phyloP scores from a whole-genome alignment of 495 filamentous ascomycete species.

The Penicillium verhagenii region DNA sequence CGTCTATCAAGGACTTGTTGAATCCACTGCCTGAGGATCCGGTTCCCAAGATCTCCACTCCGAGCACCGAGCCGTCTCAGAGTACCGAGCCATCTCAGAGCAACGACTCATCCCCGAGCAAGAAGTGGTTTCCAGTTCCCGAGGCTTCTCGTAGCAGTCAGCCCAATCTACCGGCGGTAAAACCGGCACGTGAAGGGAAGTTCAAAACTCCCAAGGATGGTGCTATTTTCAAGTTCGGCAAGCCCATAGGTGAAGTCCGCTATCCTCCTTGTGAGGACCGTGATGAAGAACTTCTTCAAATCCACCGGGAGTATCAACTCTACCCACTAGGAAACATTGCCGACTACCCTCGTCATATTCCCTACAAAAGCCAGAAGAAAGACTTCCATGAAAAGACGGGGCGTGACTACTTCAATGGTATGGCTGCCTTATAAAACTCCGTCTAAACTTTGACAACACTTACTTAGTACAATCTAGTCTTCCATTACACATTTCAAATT shows the following conservation, averaged over 20 bases:
- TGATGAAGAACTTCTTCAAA: constrained; percentile 51
- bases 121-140: background rate
- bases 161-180: background rate
- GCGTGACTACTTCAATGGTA: constrained; percentile 86
- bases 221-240: constrained; percentile 55
- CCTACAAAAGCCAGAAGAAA: constrained; percentile 93
- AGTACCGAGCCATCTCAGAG: background rate
- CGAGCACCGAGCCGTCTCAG: constrained; percentile 1
- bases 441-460: background rate
- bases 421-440: background rate
- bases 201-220: constrained; percentile 59
- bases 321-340: constrained; percentile 67
- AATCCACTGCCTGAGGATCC: constrained; percentile 26
- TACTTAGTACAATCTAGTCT: constrained; percentile 54
- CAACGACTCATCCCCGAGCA: too few species aligned
- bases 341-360: constrained; percentile 72
- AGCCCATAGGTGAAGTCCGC: constrained; percentile 59
- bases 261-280: constrained; percentile 67
- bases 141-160: too few species aligned
- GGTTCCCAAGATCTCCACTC: background rate
- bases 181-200: constrained; percentile 30
- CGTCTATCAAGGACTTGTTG: constrained; percentile 32
- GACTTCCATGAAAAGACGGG: constrained; percentile 80
- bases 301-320: constrained; percentile 61
- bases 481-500: constrained; percentile 83